Evolutionary conservation across 2,329 filamentous ascomycete genomes (phyloP), one percentile per base, ranked within the genome.

Genomic region (Emergomyces africanus): DNA sequence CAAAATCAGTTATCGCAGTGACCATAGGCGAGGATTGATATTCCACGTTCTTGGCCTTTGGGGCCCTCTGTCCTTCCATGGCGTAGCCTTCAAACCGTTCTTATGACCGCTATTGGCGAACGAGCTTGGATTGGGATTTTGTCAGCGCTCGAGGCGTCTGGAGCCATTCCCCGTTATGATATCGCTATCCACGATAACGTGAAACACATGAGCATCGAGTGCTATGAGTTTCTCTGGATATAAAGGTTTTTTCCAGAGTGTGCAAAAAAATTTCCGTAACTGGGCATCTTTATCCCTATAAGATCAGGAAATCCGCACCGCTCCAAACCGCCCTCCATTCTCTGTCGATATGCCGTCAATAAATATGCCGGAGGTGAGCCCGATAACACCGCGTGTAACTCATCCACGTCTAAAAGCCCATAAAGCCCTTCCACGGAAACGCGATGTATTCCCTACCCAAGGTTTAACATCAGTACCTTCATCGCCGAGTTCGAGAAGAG

Each of bases 361-460:
- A 50, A 53, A 35, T 53, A 41, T 50, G 46, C 37, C 28, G 41
- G 50, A 35, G 30, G 15, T 3, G 10, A 46, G 18, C 49, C 33
- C 44, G 30, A 46, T 39, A 33, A 48, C 42, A 2, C 18, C 30
- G 8, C 42, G 12, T n/a, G 53, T 65, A 59, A 68, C 69, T 61
- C 68, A 64, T 58, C 66, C 69, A 35, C 65, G 68, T 41, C 63
- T 75, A 61, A 75, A 68, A 67, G 68, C 73, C 62, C 74, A 75
- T 65, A 76, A 75, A 64, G 60, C 68, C 39, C 69, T 76, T 42
- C 73, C 73, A 46, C 69, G 70, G 62, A 71, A 67, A 62, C 66
- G 67, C 61, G 66, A 72, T 62, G 58, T 68, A 35, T 56, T 64
- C 54, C 61, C 64, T 46, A 64, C 54, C n/a, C 42, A 61, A 8